phyloP scores from a whole-genome alignment of 2,329 filamentous ascomycete species.

The Xylariaceae sp. region DNA sequence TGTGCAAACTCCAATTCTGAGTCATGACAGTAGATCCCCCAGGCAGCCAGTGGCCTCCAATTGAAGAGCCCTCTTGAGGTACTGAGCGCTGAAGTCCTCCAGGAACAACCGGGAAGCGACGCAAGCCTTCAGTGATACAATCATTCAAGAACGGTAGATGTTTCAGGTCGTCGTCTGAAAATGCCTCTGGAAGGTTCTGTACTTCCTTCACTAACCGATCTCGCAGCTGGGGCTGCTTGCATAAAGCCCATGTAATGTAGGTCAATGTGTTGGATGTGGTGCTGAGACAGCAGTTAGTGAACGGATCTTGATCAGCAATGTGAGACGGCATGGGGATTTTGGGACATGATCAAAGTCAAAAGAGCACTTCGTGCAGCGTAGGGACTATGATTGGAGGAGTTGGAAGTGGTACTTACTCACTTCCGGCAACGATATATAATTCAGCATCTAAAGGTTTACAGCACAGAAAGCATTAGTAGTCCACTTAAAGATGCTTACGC shows the following conservation, averaged over 20 bases:
- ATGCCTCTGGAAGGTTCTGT: slow-evolving; percentile 28
- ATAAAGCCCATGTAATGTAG: slow-evolving; percentile 42
- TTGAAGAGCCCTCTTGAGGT: slow-evolving; percentile 34
- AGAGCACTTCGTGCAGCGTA: too few relatives aligned
- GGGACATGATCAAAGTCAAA: too few relatives aligned
- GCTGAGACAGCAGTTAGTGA: slow-evolving; percentile 39
- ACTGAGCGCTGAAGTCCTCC: slow-evolving; percentile 37
- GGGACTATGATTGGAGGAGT: too few relatives aligned
- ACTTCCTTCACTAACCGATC: slow-evolving; percentile 34
- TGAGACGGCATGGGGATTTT: too few relatives aligned
- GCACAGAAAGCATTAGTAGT: too few relatives aligned
- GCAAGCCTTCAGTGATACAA: slow-evolving; percentile 43
- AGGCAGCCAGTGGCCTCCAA: slow-evolving; percentile 39
- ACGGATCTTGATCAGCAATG: slow-evolving; percentile 12
- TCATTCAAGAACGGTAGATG: slow-evolving; percentile 38
- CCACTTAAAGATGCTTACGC: too few relatives aligned
- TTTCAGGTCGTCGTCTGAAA: slow-evolving; percentile 32
- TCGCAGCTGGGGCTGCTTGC: slow-evolving; percentile 27
- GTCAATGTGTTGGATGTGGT: slow-evolving; percentile 49
- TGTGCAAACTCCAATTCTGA: slow-evolving; percentile 46
- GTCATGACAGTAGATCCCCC: slow-evolving; percentile 37
- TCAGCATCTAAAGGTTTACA: slow-evolving; percentile 24
- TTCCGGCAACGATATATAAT: slow-evolving; percentile 39
- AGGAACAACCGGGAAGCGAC: slow-evolving; percentile 40
- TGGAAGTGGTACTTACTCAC: slow-evolving; percentile 2